Evolutionary conservation across 2,329 filamentous ascomycete genomes (phyloP).

Genomic region (Lasiodiplodia sp.): DNA sequence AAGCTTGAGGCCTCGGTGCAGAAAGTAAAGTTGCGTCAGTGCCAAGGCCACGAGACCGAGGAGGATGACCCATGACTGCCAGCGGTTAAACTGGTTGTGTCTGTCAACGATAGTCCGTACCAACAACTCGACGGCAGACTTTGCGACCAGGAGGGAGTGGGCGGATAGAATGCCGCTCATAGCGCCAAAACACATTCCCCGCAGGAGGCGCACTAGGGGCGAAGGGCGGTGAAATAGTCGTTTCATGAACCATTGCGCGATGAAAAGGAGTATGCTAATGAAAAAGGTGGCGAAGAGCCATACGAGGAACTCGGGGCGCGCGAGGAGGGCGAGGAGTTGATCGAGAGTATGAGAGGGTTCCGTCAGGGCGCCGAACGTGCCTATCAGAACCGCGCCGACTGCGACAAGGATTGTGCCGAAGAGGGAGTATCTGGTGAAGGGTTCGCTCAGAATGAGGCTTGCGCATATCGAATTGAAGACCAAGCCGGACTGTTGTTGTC

Average conservation of each 20-base stretch:
- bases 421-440: slow-evolving; percentile 93
- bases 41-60: slow-evolving; percentile 81
- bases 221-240: slow-evolving; percentile 54
- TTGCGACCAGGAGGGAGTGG: slow-evolving; percentile 90
- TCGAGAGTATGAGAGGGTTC: slow-evolving; percentile 88
- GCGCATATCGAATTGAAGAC: slow-evolving; percentile 99
- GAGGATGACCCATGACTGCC: slow-evolving; percentile 93
- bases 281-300: slow-evolving; percentile 88
- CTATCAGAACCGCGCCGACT: slow-evolving; percentile 87
- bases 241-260: slow-evolving; percentile 51
- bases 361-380: slow-evolving; percentile 90
- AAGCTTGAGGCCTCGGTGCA: slow-evolving; percentile 91
- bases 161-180: slow-evolving; percentile 91
- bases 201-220: slow-evolving; percentile 73
- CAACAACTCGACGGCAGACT: slow-evolving; percentile 93
- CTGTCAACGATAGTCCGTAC: slow-evolving; percentile 85
- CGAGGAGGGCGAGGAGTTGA: slow-evolving; percentile 80
- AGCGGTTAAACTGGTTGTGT: slow-evolving; percentile 91
- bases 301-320: slow-evolving; percentile 75
- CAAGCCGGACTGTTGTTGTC: slow-evolving; percentile 70
- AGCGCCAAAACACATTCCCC: slow-evolving; percentile 86
- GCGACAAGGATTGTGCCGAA: slow-evolving; percentile 89
- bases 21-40: slow-evolving; percentile 90
- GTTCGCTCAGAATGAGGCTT: slow-evolving; percentile 88
- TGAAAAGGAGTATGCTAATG: slow-evolving; percentile 73